Evolutionary conservation across 306 rosid species (phyloP), one percentile per base, ranked within the genome.

Genomic region (Alnus glutinosa): DNA sequence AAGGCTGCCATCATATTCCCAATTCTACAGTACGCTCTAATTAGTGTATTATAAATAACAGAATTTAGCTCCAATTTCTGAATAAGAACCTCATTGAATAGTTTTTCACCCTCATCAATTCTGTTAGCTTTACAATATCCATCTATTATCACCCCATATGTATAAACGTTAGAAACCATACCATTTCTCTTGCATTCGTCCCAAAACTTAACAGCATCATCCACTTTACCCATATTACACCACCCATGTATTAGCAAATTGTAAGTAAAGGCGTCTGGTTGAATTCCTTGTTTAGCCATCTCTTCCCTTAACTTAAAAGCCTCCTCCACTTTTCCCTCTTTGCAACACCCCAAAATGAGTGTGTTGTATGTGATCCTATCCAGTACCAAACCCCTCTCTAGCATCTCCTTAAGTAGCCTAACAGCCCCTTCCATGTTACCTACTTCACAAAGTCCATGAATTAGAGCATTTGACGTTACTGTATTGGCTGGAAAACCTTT

Each of bases 351-450:
- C 61, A 82, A 83, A 61, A 92, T 90, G 73, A 92, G 90, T 44
- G 89, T 87, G 86, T 92, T 92, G 83, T 86, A 92, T 10, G 97
- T 87, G 76, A 87, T 87, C 15, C 34, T 84, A 88, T 92, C 94
- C 59, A 88, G 42, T 36, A 85, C 44, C 68, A 90, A 82, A 71
- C 90, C 93, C 82, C 84, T 87, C 71, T 83, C 84, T 37, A 86
- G 74, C 94, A 92, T 92, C 77, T 79, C 68, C 73, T 86, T 80
- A 52, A 84, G 71, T 37, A 83, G 50, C 32, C 39, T 34, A 34
- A 84, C 78, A 64, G 81, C 89, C 76, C 81, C 91, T 74, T 85
- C 77, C 89, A 87, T 84, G 76, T 83, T 75, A 70, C 81, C 88
- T 55, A 74, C 83, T 68, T 66, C 85, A 80, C 92, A 87, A 75